Evolutionary conservation across 768 basidiomycete genomes (phyloP).

Genomic region (Tremella yokohamensis): DNA sequence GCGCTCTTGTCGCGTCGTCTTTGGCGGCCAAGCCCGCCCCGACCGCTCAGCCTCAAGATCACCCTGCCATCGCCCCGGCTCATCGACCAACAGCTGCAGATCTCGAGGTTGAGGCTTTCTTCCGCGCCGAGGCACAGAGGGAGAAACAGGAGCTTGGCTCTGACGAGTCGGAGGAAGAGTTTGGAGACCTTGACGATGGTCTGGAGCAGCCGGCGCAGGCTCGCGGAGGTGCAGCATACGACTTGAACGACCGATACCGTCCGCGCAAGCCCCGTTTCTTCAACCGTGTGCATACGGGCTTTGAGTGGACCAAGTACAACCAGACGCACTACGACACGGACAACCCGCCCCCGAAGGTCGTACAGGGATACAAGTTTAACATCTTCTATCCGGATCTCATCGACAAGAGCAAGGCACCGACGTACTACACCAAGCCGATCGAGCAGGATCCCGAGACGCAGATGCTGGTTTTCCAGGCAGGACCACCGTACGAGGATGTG

Average conservation of each 20-base stretch:
- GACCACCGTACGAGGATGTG: slow-evolving; percentile 97
- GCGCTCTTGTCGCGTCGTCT: slow-evolving; percentile 75
- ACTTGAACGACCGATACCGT: slow-evolving; percentile 98
- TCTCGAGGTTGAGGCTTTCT: slow-evolving; percentile 83
- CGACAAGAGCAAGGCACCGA: slow-evolving; percentile 94
- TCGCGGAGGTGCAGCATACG: slow-evolving; percentile 62
- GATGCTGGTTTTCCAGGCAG: slow-evolving; percentile 86
- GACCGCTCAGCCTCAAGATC: slow-evolving; percentile 46
- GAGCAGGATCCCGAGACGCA: slow-evolving; percentile 93
- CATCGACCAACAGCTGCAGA: slow-evolving; percentile 60
- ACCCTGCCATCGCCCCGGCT: slow-evolving; percentile 43
- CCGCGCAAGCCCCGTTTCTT: slow-evolving; percentile 97
- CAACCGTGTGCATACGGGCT: slow-evolving; percentile 97
- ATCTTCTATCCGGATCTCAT: slow-evolving; percentile 99
- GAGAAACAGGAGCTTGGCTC: slow-evolving; percentile 32
- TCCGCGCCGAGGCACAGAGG: slow-evolving; percentile 60
- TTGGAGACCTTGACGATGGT: slow-evolving; percentile 81
- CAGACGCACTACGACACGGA: slow-evolving; percentile 97
- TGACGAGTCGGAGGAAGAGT: slow-evolving; percentile 40
- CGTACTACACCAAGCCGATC: slow-evolving; percentile 92
- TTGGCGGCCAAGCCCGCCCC: slow-evolving; percentile 63
- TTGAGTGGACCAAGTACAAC: slow-evolving; percentile 99
- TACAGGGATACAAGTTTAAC: slow-evolving; percentile 99
- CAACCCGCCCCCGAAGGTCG: slow-evolving; percentile 98
- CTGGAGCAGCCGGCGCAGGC: slow-evolving; percentile 57